phyloP scores from a whole-genome alignment of 2,329 filamentous ascomycete species.

The Epicoccum nigrum region DNA sequence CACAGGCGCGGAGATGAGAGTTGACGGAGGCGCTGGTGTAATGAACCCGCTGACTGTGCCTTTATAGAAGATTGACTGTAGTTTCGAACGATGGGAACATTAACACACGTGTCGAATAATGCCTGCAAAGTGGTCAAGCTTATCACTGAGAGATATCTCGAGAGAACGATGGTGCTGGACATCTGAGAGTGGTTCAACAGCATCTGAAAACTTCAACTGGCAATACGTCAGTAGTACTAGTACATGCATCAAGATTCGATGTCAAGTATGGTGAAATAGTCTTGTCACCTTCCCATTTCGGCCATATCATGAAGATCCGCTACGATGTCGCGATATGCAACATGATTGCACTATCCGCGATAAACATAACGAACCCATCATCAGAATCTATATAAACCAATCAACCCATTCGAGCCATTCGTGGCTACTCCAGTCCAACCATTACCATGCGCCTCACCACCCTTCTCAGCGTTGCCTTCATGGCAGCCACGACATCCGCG shows the following conservation, averaged over 20 bases:
- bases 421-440: not conserved
- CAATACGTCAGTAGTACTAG: not conserved
- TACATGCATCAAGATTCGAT: not conserved
- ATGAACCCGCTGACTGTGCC: slow-evolving; percentile 51
- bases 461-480: slow-evolving; percentile 6
- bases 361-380: not conserved
- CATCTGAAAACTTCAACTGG: too few relatives aligned
- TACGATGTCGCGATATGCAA: slow-evolving; percentile 14
- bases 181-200: too few relatives aligned
- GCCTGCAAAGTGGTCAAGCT: too few relatives aligned
- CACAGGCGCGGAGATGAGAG: slow-evolving; percentile 66
- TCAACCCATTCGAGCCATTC: too few relatives aligned
- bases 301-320: slow-evolving; percentile 1
- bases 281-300: slow-evolving; percentile 11
- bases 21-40: slow-evolving; percentile 63
- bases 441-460: slow-evolving; percentile 18
- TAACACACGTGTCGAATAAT: too few relatives aligned
- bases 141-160: too few relatives aligned
- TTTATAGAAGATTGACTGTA: slow-evolving; percentile 21
- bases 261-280: not conserved
- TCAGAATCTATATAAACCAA: not conserved
- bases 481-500: slow-evolving; percentile 13
- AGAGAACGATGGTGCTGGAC: too few relatives aligned
- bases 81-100: too few relatives aligned
- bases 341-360: slow-evolving; percentile 6